Evolutionary conservation across 2,329 filamentous ascomycete genomes (phyloP).

Genomic region (Coleophoma crateriformis): DNA sequence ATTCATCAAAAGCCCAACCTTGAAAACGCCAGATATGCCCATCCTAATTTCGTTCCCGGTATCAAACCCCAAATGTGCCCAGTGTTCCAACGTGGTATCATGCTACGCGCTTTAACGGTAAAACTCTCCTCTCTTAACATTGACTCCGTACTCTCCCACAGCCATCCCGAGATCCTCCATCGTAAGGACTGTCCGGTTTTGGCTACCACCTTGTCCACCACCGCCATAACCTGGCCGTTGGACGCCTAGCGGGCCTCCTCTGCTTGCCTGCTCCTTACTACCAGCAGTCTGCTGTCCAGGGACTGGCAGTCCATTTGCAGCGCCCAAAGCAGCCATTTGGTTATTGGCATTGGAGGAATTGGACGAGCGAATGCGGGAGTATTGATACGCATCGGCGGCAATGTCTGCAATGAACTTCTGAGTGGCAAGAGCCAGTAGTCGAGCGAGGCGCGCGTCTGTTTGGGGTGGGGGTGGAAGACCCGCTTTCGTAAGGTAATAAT

Average conservation of each 20-base stretch:
- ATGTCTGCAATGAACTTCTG: constrained; percentile 99
- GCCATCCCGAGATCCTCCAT: constrained; percentile 99
- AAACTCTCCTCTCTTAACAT: constrained; percentile 95
- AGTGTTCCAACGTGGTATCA: not conserved
- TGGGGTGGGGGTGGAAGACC: constrained; percentile 89
- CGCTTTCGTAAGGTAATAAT: constrained; percentile 96
- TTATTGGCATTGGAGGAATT: constrained; percentile 84
- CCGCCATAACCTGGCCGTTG: constrained; percentile 79
- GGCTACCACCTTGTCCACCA: constrained; percentile 80
- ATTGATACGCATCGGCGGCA: constrained; percentile 95
- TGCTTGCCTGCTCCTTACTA: constrained; percentile 48
- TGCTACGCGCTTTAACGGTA: constrained; percentile 57
- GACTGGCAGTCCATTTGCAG: constrained; percentile 63
- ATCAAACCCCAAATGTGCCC: too few species aligned
- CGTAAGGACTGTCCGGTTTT: constrained; percentile 89
- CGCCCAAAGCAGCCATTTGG: constrained; percentile 81
- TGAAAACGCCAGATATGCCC: too few species aligned
- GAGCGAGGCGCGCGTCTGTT: constrained; percentile 83
- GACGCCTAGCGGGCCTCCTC: constrained; percentile 39
- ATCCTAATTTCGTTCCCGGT: too few species aligned
- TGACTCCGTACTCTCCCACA: constrained; percentile 94
- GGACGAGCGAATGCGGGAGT: constrained; percentile 89
- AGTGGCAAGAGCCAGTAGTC: constrained; percentile 91
- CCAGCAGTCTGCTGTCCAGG: constrained; percentile 56
- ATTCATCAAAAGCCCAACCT: too few species aligned